Percentiles rank a stretch among this genome's conserved stretches.
phyloP scores from a whole-genome alignment of 164 flowering plant genomes.

The Dillenia turbinata region DNA sequence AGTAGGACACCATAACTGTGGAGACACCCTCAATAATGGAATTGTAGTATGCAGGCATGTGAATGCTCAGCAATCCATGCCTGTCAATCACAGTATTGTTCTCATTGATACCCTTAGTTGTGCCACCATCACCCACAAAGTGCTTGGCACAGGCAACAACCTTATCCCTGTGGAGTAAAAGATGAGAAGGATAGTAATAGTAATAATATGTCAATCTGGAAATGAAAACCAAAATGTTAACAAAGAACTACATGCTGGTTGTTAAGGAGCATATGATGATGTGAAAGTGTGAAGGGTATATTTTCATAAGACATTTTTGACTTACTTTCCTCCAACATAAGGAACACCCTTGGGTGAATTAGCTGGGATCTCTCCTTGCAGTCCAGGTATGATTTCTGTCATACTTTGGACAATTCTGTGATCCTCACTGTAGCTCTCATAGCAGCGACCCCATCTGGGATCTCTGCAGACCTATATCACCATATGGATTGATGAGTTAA shows the following conservation, averaged over 20 bases:
- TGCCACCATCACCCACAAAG: slow-evolving; percentile 48
- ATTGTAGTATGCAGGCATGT: slow-evolving; percentile 25
- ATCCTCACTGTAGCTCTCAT: slow-evolving; percentile 61
- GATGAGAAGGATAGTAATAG: too few relatives aligned
- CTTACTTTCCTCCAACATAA: slow-evolving; percentile 49
- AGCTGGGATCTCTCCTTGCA: slow-evolving; percentile 40
- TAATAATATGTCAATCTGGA: too few relatives aligned
- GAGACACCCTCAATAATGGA: slow-evolving; percentile 29
- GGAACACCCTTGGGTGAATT: slow-evolving; percentile 28
- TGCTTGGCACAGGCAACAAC: slow-evolving; percentile 45
- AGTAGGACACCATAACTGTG: slow-evolving; percentile 37
- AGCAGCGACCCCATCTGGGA: slow-evolving; percentile 68
- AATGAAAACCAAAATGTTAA: too few relatives aligned
- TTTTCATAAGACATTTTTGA: too few relatives aligned
- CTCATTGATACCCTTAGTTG: slow-evolving; percentile 17
- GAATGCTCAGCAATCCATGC: slow-evolving; percentile 23
- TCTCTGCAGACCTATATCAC: slow-evolving; percentile 50
- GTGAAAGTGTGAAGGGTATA: too few relatives aligned
- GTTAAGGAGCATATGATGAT: background rate
- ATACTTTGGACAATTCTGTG: slow-evolving; percentile 38
- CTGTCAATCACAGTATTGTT: slow-evolving; percentile 24
- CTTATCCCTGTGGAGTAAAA: slow-evolving; percentile 13
- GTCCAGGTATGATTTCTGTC: slow-evolving; percentile 50
- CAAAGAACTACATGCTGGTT: background rate
- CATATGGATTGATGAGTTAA: too few relatives aligned